These are phyloP conservation scores for Trichosporon sp. DNA, from an alignment of 1,284 basidiomycete genomes.

Conservation along the genomic window DNA sequence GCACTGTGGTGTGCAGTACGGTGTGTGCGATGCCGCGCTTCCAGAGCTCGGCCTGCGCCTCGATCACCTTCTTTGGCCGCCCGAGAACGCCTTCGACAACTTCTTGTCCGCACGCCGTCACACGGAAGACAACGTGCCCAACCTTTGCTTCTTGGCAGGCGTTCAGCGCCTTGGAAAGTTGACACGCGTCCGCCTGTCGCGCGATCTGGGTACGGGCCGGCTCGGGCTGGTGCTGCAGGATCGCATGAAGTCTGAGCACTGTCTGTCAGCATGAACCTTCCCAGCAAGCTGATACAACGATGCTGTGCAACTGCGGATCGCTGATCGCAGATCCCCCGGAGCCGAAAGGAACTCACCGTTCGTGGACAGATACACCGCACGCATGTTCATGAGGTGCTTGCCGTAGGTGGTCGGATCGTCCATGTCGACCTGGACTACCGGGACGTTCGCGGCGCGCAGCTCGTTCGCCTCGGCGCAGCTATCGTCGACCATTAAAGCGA, in stretches of 20 bases:
- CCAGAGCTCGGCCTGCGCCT: slow-evolving; percentile 41
- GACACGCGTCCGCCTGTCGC: slow-evolving; percentile 28
- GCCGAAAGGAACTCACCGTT: slow-evolving; percentile 25
- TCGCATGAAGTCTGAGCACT: slow-evolving; percentile 31
- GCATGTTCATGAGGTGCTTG: slow-evolving; percentile 30
- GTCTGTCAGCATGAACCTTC: slow-evolving; percentile 1
- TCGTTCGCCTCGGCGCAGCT: slow-evolving; percentile 10
- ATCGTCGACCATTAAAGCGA: slow-evolving; percentile 30
- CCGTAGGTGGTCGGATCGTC: slow-evolving; percentile 34
- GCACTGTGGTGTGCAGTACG: slow-evolving; percentile 36
- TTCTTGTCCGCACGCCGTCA: slow-evolving; percentile 33
- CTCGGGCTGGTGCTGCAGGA: slow-evolving; percentile 33
- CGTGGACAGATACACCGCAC: slow-evolving; percentile 36
- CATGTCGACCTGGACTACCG: slow-evolving; percentile 38
- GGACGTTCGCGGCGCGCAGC: slow-evolving; percentile 28
- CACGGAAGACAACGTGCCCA: slow-evolving; percentile 32
- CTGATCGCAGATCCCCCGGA: neutral
- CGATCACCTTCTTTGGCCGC: slow-evolving; percentile 6
- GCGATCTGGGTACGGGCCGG: slow-evolving; percentile 32
- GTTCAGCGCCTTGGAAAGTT: slow-evolving; percentile 30
- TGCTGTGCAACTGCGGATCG: neutral
- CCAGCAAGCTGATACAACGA: neutral
- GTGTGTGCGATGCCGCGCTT: slow-evolving; percentile 36
- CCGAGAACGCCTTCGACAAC: slow-evolving; percentile 29
- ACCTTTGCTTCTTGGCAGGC: slow-evolving; percentile 30